Evolutionary conservation across 228 moss, liverwort and hornwort genomes (phyloP).

Genomic region (Sphagnum magellanicum): DNA sequence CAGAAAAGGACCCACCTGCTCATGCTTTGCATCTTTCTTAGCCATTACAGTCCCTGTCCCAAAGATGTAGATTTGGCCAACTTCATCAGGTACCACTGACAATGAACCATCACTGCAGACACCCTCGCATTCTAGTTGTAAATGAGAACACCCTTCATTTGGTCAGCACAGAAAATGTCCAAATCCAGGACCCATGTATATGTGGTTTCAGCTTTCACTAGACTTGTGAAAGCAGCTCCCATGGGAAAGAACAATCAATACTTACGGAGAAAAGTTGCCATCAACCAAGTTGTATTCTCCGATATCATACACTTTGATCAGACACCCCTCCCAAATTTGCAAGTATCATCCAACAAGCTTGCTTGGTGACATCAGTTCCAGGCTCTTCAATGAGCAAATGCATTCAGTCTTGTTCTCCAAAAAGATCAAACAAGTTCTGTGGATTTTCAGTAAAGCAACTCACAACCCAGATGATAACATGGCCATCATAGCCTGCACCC

Average conservation of each 20-base stretch:
- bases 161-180: too few relatives aligned
- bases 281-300: slow-evolving; percentile 89
- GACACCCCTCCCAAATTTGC: slow-evolving; percentile 97
- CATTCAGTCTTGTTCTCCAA: too few relatives aligned
- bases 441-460: slow-evolving; percentile 18
- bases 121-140: background rate
- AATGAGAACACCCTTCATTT: too few relatives aligned
- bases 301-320: slow-evolving; percentile 78
- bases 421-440: too few relatives aligned
- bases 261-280: slow-evolving; percentile 99
- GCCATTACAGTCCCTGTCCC: slow-evolving; percentile 90
- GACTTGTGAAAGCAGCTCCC: background rate
- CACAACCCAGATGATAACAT: slow-evolving; percentile 98
- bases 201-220: background rate
- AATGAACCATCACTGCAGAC: slow-evolving; percentile 86
- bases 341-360: background rate
- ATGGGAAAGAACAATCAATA: background rate
- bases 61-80: slow-evolving; percentile 97
- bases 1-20: slow-evolving; percentile 45
- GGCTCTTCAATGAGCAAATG: too few relatives aligned
- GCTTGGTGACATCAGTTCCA: too few relatives aligned
- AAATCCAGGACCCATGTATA: too few relatives aligned
- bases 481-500: slow-evolving; percentile 99
- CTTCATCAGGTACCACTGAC: slow-evolving; percentile 95
- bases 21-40: slow-evolving; percentile 90